Evolutionary conservation across 805 yeast genomes (phyloP).

Genomic region (Ogataea salicorniae): DNA sequence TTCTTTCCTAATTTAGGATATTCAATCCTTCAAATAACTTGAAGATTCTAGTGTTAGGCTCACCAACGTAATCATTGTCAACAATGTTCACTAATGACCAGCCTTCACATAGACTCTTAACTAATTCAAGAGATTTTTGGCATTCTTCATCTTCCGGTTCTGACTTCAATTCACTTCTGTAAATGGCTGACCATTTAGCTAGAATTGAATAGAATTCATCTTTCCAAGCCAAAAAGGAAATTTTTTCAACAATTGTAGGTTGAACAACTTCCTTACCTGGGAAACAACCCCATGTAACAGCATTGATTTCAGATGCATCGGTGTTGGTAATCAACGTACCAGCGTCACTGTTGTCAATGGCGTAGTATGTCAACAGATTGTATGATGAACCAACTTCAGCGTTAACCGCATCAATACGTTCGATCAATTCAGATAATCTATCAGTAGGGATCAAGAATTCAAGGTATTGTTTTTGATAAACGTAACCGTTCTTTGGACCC

Average conservation of each 20-base stretch:
- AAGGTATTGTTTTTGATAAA: constrained; percentile 89
- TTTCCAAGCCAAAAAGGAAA: constrained; percentile 94
- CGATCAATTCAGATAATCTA: constrained; percentile 32
- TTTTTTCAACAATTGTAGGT: constrained; percentile 92
- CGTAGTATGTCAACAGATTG: constrained; percentile 67
- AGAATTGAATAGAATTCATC: constrained; percentile 87
- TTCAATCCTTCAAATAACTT: constrained; percentile 37
- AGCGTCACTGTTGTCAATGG: constrained; percentile 52
- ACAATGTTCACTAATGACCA: constrained; percentile 83
- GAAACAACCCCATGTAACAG: constrained; percentile 98
- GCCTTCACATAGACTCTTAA: constrained; percentile 45
- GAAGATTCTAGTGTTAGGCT: constrained; percentile 54
- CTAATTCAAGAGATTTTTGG: constrained; percentile 32
- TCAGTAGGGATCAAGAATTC: constrained; percentile 74
- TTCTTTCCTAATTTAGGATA: neutral
- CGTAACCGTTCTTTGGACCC: constrained; percentile 93
- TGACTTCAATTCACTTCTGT: constrained; percentile 29
- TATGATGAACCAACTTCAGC: constrained; percentile 29
- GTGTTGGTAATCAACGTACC: constrained; percentile 62
- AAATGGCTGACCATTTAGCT: constrained; percentile 58
- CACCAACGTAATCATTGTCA: constrained; percentile 66
- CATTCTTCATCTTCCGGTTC: constrained; percentile 16
- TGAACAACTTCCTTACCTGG: constrained; percentile 93
- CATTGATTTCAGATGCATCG: constrained; percentile 69
- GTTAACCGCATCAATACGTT: constrained; percentile 43